Conservation (phyloP, 257 asterid species). For the Eustoma russellianum region DNA sequence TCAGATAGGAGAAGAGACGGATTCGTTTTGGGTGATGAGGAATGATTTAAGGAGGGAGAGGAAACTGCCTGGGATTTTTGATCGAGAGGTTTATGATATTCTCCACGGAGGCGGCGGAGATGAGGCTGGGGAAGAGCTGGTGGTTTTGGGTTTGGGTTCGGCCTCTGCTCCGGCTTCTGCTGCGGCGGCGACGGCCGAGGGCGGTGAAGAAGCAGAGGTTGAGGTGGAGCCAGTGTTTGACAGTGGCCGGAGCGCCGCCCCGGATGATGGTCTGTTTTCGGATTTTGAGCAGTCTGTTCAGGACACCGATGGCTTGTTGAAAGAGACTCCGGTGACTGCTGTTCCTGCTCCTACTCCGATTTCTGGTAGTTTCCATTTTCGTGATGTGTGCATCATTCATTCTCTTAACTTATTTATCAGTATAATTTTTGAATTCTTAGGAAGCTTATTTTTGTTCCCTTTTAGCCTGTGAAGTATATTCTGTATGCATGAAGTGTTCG, state of each 20-base stretch:
- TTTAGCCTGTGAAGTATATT: too few relatives aligned
- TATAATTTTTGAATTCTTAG: too few relatives aligned
- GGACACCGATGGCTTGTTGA: slow-evolving; percentile 36
- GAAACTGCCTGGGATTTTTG: slow-evolving; percentile 84
- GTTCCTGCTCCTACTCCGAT: slow-evolving; percentile 53
- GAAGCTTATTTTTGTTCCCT: too few relatives aligned
- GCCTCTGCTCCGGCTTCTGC: slow-evolving; percentile 32
- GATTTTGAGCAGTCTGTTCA: slow-evolving; percentile 67
- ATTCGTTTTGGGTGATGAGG: slow-evolving; percentile 94
- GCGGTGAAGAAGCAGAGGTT: slow-evolving; percentile 15
- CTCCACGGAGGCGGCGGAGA: slow-evolving; percentile 43
- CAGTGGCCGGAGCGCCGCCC: slow-evolving; percentile 66
- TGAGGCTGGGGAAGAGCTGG: slow-evolving; percentile 22
- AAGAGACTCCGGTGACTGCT: slow-evolving; percentile 24
- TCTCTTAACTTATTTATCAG: too few relatives aligned
- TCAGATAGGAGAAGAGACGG: slow-evolving; percentile 43
- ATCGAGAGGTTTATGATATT: slow-evolving; percentile 82
- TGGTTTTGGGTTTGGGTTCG: slow-evolving; percentile 31
- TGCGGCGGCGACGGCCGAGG: slow-evolving; percentile 10
- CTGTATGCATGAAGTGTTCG: too few relatives aligned
- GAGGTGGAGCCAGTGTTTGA: slow-evolving; percentile 61
- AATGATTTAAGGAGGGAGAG: slow-evolving; percentile 81
- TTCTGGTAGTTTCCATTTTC: slow-evolving; percentile 33
- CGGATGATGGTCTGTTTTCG: slow-evolving; percentile 71
- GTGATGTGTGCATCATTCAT: too few relatives aligned